These are phyloP conservation scores for Xylona heveae DNA, from an alignment of 495 filamentous ascomycete genomes.

Conservation along the genomic window DNA sequence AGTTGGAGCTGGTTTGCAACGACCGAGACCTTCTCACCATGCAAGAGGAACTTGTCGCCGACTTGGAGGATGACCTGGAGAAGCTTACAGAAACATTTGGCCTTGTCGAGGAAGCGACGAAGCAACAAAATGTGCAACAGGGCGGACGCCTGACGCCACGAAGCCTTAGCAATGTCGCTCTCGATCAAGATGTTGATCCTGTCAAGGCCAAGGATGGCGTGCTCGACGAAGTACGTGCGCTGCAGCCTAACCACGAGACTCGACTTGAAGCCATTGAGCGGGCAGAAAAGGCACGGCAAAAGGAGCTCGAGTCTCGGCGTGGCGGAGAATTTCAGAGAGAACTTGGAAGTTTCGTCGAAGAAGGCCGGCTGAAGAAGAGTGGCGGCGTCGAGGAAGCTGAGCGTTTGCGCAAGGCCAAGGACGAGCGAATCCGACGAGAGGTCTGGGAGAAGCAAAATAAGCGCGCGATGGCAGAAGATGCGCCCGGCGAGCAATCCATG, in stretches of 20 bases:
- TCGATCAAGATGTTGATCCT: slow-evolving; percentile 48
- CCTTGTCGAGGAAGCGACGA: slow-evolving; percentile 87
- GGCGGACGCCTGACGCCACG: slow-evolving; percentile 26
- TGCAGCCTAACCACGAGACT: slow-evolving; percentile 88
- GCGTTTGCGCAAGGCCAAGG: slow-evolving; percentile 59
- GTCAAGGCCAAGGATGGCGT: slow-evolving; percentile 71
- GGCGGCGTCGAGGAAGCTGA: slow-evolving; percentile 91
- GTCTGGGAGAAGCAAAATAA: slow-evolving; percentile 54
- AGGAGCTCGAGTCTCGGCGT: slow-evolving; percentile 59
- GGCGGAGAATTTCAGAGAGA: slow-evolving; percentile 78
- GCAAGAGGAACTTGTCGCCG: slow-evolving; percentile 80
- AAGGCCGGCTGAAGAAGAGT: slow-evolving; percentile 84
- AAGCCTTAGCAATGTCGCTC: slow-evolving; percentile 32
- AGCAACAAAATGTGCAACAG: slow-evolving; percentile 69
- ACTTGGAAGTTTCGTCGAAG: slow-evolving; percentile 68
- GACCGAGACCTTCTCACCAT: slow-evolving; percentile 84
- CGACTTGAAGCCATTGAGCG: slow-evolving; percentile 88
- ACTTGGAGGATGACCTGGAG: slow-evolving; percentile 85
- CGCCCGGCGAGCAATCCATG: too few relatives aligned
- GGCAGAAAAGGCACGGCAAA: slow-evolving; percentile 70
- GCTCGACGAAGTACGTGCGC: slow-evolving; percentile 69
- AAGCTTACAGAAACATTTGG: slow-evolving; percentile 83
- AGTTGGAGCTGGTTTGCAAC: slow-evolving; percentile 81
- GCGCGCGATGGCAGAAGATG: slow-evolving; percentile 6
- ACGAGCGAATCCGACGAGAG: slow-evolving; percentile 70